Conservation (phyloP, 208 protist species). For the Acanthamoeba lugdunensis region DNA sequence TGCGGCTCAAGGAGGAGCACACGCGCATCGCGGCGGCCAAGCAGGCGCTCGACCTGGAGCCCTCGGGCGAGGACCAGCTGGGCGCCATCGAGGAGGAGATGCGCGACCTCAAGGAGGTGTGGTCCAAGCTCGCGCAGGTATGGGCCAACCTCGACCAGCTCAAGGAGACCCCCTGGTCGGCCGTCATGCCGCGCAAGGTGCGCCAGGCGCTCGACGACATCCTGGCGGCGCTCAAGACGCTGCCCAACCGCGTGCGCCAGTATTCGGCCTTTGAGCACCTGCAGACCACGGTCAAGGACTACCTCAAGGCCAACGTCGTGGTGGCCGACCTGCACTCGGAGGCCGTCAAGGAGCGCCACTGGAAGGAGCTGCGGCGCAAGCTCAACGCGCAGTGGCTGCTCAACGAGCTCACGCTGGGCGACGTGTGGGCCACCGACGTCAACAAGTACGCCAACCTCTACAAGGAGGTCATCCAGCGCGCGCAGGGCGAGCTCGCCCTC, state of each 20-base stretch:
- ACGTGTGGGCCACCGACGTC: slow-evolving; percentile 94
- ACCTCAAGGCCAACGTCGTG: slow-evolving; percentile 79
- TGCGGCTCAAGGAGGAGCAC: slow-evolving; percentile 77
- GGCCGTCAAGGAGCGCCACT: slow-evolving; percentile 94
- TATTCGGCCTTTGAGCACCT: slow-evolving; percentile 87
- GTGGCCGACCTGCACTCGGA: slow-evolving; percentile 78
- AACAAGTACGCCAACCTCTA: slow-evolving; percentile 82
- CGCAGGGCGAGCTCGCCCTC: slow-evolving; percentile 91
- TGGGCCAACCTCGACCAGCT: slow-evolving; percentile 90
- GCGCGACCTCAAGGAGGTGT: slow-evolving; percentile 92
- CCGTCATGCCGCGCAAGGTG: slow-evolving; percentile 91
- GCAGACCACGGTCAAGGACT: slow-evolving; percentile 79
- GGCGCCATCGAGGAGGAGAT: slow-evolving; percentile 89
- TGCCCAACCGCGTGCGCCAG: slow-evolving; percentile 86
- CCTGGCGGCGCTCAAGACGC: slow-evolving; percentile 68
- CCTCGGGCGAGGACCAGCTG: slow-evolving; percentile 83
- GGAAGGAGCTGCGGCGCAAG: slow-evolving; percentile 89
- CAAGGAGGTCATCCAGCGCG: slow-evolving; percentile 86
- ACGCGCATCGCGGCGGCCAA: slow-evolving; percentile 78
- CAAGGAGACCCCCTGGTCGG: slow-evolving; percentile 92
- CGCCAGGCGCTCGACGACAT: slow-evolving; percentile 86
- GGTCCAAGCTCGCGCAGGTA: slow-evolving; percentile 88
- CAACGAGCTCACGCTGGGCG: slow-evolving; percentile 92
- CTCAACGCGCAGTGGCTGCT: slow-evolving; percentile 92
- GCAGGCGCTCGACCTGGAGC: slow-evolving; percentile 81